These are phyloP conservation scores for Zoysia matrella DNA, from an alignment of 202 grass and related monocot genomes.

Conservation along the genomic window DNA sequence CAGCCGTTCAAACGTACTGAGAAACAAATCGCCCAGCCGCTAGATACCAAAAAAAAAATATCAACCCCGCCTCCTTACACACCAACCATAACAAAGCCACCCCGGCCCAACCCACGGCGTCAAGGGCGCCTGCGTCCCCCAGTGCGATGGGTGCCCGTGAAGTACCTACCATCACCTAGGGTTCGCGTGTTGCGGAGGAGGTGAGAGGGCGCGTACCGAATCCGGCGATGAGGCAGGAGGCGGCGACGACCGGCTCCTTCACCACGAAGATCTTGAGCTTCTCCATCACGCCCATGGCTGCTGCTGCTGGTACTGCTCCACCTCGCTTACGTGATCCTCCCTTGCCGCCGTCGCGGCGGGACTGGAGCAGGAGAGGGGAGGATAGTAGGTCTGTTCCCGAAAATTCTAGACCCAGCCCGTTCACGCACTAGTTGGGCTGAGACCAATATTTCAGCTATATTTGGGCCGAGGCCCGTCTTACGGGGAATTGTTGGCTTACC, in stretches of 20 bases:
- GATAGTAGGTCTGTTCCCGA: too few relatives aligned
- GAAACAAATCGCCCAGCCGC: background rate
- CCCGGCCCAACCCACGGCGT: background rate
- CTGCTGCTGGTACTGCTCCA: background rate
- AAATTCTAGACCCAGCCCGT: background rate
- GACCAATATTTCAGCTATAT: background rate
- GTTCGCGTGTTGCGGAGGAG: background rate
- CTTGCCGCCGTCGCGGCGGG: constrained; percentile 26
- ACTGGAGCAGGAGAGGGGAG: too few relatives aligned
- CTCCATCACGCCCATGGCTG: constrained; percentile 68
- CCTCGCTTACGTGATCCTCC: background rate
- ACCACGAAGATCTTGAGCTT: constrained; percentile 89
- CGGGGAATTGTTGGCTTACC: background rate
- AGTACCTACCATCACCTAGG: constrained; percentile 24
- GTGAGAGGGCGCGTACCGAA: constrained; percentile 48
- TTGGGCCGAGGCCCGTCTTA: background rate
- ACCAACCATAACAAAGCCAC: too few relatives aligned
- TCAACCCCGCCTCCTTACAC: background rate
- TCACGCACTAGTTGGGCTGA: background rate
- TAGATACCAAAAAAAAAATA: too few relatives aligned
- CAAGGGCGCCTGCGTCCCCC: background rate
- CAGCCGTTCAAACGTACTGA: background rate
- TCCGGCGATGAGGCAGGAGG: constrained; percentile 81
- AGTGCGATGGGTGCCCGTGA: too few relatives aligned
- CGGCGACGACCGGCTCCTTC: constrained; percentile 37